These are phyloP conservation scores for Lasiodiplodia sp. DNA, from an alignment of 2,329 filamentous ascomycete species.

Conservation along the genomic window DNA sequence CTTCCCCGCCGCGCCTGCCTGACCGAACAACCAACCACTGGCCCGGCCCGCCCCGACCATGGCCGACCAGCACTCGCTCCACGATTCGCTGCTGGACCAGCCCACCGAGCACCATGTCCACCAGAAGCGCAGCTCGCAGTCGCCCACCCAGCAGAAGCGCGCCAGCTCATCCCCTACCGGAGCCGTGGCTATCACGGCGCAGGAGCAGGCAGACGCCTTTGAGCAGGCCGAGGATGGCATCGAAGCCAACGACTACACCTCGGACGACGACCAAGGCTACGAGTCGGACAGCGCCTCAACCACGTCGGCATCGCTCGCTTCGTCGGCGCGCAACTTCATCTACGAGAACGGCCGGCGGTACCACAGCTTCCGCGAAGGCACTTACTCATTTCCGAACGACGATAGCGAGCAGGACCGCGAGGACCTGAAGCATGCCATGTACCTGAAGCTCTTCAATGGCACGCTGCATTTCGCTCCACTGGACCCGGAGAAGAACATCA, in stretches of 20 bases:
- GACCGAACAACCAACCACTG: not conserved
- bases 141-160: conserved; percentile 10
- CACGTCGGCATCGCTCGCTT: conserved; percentile 45
- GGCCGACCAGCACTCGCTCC: conserved; percentile 20
- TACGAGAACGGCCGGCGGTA: conserved; percentile 67
- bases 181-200: conserved; percentile 6
- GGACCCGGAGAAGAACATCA: conserved; percentile 52
- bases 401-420: conserved; percentile 66
- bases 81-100: conserved; percentile 26
- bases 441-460: conserved; percentile 51
- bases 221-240: conserved; percentile 33
- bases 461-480: conserved; percentile 63
- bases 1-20: not conserved
- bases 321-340: conserved; percentile 59
- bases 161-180: not conserved
- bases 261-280: conserved; percentile 34
- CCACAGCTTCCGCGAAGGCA: conserved; percentile 62
- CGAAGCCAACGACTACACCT: conserved; percentile 34
- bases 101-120: conserved; percentile 3
- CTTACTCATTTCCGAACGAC: conserved; percentile 67
- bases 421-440: conserved; percentile 64
- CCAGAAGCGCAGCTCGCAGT: not conserved
- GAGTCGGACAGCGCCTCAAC: conserved; percentile 36
- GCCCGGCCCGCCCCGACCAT: conserved; percentile 21
- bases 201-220: conserved; percentile 31